Conservation (phyloP, 345 rosid species). For the Ceriops zippeliana region DNA sequence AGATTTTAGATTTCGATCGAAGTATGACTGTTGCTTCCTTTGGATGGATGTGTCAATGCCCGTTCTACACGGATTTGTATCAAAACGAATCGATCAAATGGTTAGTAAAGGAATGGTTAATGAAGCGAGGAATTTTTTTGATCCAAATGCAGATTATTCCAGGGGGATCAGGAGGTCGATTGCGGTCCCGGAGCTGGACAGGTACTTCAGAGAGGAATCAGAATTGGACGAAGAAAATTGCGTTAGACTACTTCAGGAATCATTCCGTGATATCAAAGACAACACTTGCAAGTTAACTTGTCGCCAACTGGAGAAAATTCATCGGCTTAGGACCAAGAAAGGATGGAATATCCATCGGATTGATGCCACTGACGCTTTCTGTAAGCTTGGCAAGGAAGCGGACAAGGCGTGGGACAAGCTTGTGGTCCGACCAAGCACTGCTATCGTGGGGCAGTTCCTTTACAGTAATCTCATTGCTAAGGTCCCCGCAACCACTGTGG, state of each 20-base stretch:
- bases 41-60: conserved; percentile 73
- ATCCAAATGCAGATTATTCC: conserved; percentile 33
- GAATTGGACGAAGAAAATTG: conserved; percentile 26
- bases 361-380: conserved; percentile 66
- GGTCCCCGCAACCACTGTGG: conserved; percentile 6
- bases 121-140: conserved; percentile 52
- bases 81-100: conserved; percentile 72
- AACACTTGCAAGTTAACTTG: conserved; percentile 51
- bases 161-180: conserved; percentile 57
- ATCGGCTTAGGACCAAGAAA: conserved; percentile 40
- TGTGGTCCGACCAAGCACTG: conserved; percentile 51
- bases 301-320: conserved; percentile 66
- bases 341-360: conserved; percentile 66
- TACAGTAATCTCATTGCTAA: conserved; percentile 7
- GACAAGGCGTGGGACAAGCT: conserved; percentile 66
- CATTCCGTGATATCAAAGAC: conserved; percentile 48
- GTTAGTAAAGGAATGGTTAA: conserved; percentile 59
- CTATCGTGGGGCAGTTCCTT: conserved; percentile 57
- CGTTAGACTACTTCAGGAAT: conserved; percentile 36
- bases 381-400: conserved; percentile 31
- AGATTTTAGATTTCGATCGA: conserved; percentile 31
- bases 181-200: conserved; percentile 71
- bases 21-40: conserved; percentile 60
- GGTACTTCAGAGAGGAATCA: conserved; percentile 42
- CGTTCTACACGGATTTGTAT: conserved; percentile 40